A percentile compares a stretch with the other conserved stretches of the same genome.
phyloP scores from a whole-genome alignment of 345 rosid species.

The Linum trigynum region DNA sequence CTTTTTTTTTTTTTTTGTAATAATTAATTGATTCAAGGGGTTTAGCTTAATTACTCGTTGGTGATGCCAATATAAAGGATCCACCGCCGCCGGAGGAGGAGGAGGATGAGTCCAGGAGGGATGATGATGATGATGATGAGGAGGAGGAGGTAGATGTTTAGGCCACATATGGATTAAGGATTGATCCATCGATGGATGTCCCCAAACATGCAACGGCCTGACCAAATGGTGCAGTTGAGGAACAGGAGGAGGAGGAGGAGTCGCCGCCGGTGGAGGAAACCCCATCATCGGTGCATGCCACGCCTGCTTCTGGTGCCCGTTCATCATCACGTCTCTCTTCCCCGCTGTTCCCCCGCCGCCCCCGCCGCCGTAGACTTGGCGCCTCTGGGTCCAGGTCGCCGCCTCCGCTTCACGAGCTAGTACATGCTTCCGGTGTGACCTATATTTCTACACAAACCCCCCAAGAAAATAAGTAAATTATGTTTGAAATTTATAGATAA shows the following conservation, averaged over 20 bases:
- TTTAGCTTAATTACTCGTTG: conserved; percentile 7
- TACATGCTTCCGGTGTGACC: conserved; percentile 80
- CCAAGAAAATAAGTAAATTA: not conserved
- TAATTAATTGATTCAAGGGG: not conserved
- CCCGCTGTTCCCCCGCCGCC: conserved; percentile 27
- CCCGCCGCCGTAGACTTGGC: conserved; percentile 49
- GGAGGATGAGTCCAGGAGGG: conserved; percentile 24
- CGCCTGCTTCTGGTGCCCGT: conserved; percentile 3
- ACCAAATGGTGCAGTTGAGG: conserved; percentile 31
- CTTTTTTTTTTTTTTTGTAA: too few relatives aligned
- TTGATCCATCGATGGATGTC: conserved; percentile 60
- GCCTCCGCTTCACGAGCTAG: conserved; percentile 81
- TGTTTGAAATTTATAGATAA: too few relatives aligned
- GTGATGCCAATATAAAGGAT: conserved; percentile 55
- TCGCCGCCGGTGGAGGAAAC: conserved; percentile 45
- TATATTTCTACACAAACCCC: conserved; percentile 40
- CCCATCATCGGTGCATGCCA: conserved; percentile 67
- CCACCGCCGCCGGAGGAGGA: conserved; percentile 22
- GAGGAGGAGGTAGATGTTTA: conserved; percentile 37
- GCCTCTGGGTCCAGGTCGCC: conserved; percentile 62
- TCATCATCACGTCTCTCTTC: conserved; percentile 29
- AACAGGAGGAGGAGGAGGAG: not conserved
- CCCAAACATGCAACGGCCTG: conserved; percentile 88
- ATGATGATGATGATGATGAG: conserved; percentile 25
- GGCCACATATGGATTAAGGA: conserved; percentile 55